phyloP scores from a whole-genome alignment of 768 basidiomycete species.

The Ephemerocybe angulata region DNA sequence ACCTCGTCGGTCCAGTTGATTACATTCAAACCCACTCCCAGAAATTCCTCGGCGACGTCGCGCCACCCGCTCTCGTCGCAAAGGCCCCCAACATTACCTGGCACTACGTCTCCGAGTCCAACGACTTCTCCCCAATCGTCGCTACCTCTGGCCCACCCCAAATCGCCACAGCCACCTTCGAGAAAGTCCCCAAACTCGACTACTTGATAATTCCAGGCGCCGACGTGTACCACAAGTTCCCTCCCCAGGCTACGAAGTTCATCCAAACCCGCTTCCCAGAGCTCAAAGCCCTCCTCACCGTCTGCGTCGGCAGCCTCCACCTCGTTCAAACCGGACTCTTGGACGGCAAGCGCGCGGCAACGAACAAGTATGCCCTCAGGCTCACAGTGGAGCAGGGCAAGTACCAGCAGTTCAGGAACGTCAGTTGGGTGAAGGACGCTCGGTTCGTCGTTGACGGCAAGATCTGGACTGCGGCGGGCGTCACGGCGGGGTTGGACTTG shows the following conservation, averaged over 20 bases:
- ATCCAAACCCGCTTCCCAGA: slow-evolving; percentile 14
- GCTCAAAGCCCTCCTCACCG: slow-evolving; percentile 18
- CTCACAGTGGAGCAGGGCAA: slow-evolving; percentile 3
- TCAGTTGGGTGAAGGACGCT: slow-evolving; percentile 26
- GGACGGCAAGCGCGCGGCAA: slow-evolving; percentile 20
- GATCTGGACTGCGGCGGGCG: slow-evolving; percentile 25
- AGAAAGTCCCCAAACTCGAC: slow-evolving; percentile 18
- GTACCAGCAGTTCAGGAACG: slow-evolving; percentile 17
- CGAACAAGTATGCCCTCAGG: slow-evolving; percentile 19
- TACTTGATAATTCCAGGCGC: slow-evolving; percentile 25
- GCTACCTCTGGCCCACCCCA: slow-evolving; percentile 18
- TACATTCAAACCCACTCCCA: slow-evolving; percentile 21
- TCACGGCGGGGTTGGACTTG: slow-evolving; percentile 26
- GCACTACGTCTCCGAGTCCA: slow-evolving; percentile 20
- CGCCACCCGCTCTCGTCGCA: too few species aligned
- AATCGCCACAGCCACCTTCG: slow-evolving; percentile 20
- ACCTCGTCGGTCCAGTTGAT: slow-evolving; percentile 24
- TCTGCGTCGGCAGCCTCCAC: slow-evolving; percentile 22
- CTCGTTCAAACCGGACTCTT: slow-evolving; percentile 22
- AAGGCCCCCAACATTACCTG: slow-evolving; percentile 22
- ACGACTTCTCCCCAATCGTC: slow-evolving; percentile 12
- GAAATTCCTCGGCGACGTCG: background rate
- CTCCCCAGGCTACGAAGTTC: slow-evolving; percentile 15
- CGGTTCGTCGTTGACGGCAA: slow-evolving; percentile 26
- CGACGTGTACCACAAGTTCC: slow-evolving; percentile 9